Evolutionary conservation across 2,329 filamentous ascomycete genomes (phyloP).

Genomic region (Clonostachys chloroleuca): DNA sequence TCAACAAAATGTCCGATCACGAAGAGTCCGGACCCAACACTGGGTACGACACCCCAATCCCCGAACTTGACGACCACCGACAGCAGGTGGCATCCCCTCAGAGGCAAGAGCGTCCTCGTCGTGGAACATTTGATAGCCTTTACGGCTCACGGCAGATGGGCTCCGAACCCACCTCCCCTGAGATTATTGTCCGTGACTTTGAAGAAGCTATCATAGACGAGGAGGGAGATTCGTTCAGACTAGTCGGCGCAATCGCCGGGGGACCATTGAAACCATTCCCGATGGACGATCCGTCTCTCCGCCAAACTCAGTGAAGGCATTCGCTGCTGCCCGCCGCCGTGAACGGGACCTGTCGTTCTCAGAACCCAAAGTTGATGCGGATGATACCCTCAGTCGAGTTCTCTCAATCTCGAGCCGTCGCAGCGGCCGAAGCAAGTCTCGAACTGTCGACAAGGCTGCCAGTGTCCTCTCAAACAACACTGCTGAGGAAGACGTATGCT

Average conservation of each 20-base stretch:
- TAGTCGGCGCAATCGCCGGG: conserved; percentile 42
- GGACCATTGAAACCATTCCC: conserved; percentile 49
- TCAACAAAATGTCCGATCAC: neutral
- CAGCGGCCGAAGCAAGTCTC: conserved; percentile 52
- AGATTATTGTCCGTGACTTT: conserved; percentile 68
- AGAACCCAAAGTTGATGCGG: conserved; percentile 33
- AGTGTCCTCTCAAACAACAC: conserved; percentile 63
- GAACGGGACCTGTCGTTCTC: conserved; percentile 66
- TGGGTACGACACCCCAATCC: conserved; percentile 69
- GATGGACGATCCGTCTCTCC: conserved; percentile 73
- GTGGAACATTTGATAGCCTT: conserved; percentile 71
- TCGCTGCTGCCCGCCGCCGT: conserved; percentile 83
- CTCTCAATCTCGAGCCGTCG: conserved; percentile 64
- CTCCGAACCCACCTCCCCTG: conserved; percentile 18
- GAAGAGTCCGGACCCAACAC: conserved; percentile 38
- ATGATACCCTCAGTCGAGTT: conserved; percentile 60
- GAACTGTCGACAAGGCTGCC: conserved; percentile 57
- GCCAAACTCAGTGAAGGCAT: conserved; percentile 96
- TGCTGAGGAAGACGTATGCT: conserved; percentile 85
- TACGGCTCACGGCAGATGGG: conserved; percentile 47
- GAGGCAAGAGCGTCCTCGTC: conserved; percentile 55
- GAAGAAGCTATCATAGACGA: conserved; percentile 76
- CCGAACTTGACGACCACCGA: conserved; percentile 85
- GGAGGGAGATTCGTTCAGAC: conserved; percentile 50
- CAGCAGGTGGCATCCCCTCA: conserved; percentile 58